These are phyloP conservation scores for Polygonum maritimum DNA, from an alignment of 148 eudicot species.

Conservation along the genomic window DNA sequence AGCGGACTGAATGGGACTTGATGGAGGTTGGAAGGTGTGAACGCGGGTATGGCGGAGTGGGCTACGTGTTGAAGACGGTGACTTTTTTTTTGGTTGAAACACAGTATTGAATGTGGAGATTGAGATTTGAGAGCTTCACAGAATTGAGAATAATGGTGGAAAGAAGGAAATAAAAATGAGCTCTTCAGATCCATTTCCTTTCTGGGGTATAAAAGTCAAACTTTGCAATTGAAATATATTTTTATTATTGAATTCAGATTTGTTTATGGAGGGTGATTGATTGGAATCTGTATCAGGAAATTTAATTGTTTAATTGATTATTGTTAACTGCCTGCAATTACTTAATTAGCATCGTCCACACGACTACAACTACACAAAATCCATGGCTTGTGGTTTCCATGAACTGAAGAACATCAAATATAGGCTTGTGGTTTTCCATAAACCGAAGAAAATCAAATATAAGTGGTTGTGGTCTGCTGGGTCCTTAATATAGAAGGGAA, in stretches of 20 bases:
- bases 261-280: not conserved
- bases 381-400: not conserved
- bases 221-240: not conserved
- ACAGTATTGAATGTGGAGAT: not conserved
- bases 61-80: slow-evolving; percentile 2
- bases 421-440: not conserved
- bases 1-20: slow-evolving; percentile 3
- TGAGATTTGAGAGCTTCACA: not conserved
- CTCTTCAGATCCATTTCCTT: not conserved
- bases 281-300: not conserved
- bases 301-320: not conserved
- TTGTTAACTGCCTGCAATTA: not conserved
- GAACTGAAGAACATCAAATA: not conserved
- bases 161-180: not conserved
- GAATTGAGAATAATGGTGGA: too few relatives aligned
- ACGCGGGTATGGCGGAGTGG: slow-evolving; percentile 6
- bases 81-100: not conserved
- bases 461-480: not conserved
- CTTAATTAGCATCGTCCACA: too few relatives aligned
- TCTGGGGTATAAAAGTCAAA: not conserved
- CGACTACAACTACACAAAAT: not conserved
- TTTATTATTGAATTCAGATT: not conserved
- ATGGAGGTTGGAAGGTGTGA: slow-evolving; percentile 10
- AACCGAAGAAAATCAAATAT: not conserved
- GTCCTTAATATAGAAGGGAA: not conserved